Evolutionary conservation across 768 basidiomycete genomes (phyloP).

Genomic region (Tubosaeta sp.): DNA sequence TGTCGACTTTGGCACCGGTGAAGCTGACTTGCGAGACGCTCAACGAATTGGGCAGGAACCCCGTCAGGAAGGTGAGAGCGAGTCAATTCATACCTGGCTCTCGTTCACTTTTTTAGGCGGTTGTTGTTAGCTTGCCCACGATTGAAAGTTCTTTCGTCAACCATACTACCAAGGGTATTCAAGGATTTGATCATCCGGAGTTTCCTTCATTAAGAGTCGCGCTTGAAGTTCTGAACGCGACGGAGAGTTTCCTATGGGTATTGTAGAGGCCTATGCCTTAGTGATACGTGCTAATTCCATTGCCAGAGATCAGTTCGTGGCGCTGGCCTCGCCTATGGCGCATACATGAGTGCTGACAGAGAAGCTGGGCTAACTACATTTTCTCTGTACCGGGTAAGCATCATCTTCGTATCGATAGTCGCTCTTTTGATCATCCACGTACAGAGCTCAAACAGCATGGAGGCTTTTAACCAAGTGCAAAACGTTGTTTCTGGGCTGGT

Average conservation of each 20-base stretch:
- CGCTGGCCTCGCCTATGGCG: conserved; percentile 93
- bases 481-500: conserved; percentile 75
- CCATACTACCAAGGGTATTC: conserved; percentile 73
- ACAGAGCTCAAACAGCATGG: conserved; percentile 75
- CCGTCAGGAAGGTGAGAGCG: conserved; percentile 57
- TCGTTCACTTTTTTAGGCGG: conserved; percentile 46
- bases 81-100: neutral
- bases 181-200: conserved; percentile 78
- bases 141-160: conserved; percentile 90
- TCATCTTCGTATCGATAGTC: neutral
- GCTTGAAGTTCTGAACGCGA: conserved; percentile 82
- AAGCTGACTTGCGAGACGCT: conserved; percentile 65
- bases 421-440: conserved; percentile 7
- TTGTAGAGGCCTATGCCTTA: conserved; percentile 2
- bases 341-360: conserved; percentile 64
- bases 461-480: conserved; percentile 77
- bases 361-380: conserved; percentile 78
- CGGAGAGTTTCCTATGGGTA: conserved; percentile 95
- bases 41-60: conserved; percentile 68
- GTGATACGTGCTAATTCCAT: conserved; percentile 5
- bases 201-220: conserved; percentile 84
- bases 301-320: conserved; percentile 83
- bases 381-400: conserved; percentile 69
- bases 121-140: conserved; percentile 85
- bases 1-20: conserved; percentile 57